Base-by-base conservation (phyloP, 768 basidiomycete genomes). In the Tricholoma matsutake region DNA sequence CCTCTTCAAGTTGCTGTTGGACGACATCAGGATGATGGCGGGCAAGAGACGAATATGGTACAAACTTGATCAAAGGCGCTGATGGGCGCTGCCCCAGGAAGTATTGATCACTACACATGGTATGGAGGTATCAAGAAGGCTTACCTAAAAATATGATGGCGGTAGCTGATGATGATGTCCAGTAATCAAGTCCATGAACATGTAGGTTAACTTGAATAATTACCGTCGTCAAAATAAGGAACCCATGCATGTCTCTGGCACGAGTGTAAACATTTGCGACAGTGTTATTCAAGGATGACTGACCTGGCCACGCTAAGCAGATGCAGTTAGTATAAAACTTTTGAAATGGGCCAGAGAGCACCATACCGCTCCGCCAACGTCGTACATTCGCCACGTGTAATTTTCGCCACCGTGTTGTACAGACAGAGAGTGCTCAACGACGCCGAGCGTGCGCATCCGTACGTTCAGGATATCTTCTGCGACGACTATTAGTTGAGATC, bases 151-250 rank as follows among this genome's bases (percentile, higher is more conserved):
- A 93, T 69, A 93, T 90, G 69, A 93, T 86, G 28, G 91, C 89
- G 49, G 88, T 87, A 4, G 88, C 89, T 92, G 66, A 16, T 45
- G 20, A 16, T 91, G 67, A 25, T 22, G 16, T 28, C 13, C 20
- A 41, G 9, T 28, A 8, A 9, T 39, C 56, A 16, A 54, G 53
- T 32, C 20, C 3, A 37, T 16, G 35, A 20, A 49, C 35, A n/a
- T 5, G 11, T 25, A 20, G n/a, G n/a, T 6, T 47, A 35, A 11
- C 5, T 25, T 29, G 59, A 28, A 64, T 58, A 39, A 47, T 74
- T 81, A 86, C 88, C 89, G 69, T 92, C 89, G 68, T 92, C 91
- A 66, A 93, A 93, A 73, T 85, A 93, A 34, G 91, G 88, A 47
- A 87, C 83, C 91, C 91, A 92, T 6, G 86, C 84, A 66, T 85